Conservation (phyloP, 2,329 filamentous ascomycete species). For the Bipolaris sorokiniana region DNA sequence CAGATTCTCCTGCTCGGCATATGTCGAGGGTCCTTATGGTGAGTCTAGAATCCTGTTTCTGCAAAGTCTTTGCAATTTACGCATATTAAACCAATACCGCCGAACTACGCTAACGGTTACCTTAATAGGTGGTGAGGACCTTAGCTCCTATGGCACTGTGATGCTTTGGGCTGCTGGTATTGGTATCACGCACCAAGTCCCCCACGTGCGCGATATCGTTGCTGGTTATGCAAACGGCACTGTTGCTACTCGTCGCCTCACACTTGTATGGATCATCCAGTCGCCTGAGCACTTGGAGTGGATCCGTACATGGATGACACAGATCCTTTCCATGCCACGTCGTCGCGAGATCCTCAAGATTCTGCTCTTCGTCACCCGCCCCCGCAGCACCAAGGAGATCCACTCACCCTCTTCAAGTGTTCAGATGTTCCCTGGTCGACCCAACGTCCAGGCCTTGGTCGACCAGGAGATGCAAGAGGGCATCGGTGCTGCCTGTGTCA, state of each 20-base stretch:
- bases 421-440: conserved; percentile 89
- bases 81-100: conserved; percentile 29
- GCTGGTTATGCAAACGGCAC: conserved; percentile 67
- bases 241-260: conserved; percentile 79
- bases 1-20: conserved; percentile 69
- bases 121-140: conserved; percentile 70
- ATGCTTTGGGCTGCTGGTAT: conserved; percentile 91
- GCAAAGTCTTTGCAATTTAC: conserved; percentile 32
- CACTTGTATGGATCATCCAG: conserved; percentile 91
- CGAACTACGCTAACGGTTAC: conserved; percentile 38
- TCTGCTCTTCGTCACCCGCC: conserved; percentile 87
- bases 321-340: conserved; percentile 79
- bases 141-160: conserved; percentile 90
- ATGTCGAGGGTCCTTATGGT: conserved; percentile 86
- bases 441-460: conserved; percentile 80
- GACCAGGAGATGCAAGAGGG: conserved; percentile 81
- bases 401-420: conserved; percentile 78
- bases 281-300: conserved; percentile 89
- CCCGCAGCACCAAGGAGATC: conserved; percentile 82
- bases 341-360: conserved; percentile 84
- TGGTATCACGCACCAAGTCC: conserved; percentile 93
- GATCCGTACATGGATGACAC: conserved; percentile 90
- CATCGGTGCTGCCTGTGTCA: conserved; percentile 86
- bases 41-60: conserved; percentile 37
- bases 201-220: conserved; percentile 75